A percentile compares a stretch with the other conserved stretches of the same genome.
These are phyloP conservation scores for Botrytis fabae DNA, from an alignment of 2,329 filamentous ascomycete species.

Conservation along the genomic window DNA sequence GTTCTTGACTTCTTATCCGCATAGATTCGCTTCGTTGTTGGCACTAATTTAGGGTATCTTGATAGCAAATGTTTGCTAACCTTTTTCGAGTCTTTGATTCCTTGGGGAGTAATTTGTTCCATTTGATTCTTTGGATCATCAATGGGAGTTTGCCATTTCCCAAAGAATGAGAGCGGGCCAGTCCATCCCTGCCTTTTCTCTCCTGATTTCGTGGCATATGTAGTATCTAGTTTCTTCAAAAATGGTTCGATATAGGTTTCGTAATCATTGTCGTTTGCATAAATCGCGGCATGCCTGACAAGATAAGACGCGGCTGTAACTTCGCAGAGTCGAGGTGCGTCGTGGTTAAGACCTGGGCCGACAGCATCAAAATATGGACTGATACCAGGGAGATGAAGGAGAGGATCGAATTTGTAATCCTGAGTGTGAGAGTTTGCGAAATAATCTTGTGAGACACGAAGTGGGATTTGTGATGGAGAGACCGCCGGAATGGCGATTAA, in stretches of 20 bases:
- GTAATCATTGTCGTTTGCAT: conserved; percentile 54
- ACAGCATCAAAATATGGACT: conserved; percentile 57
- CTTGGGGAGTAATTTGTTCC: conserved; percentile 38
- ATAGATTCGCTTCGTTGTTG: conserved; percentile 38
- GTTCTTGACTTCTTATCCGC: conserved; percentile 38
- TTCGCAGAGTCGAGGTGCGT: conserved; percentile 42
- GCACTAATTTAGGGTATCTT: conserved; percentile 36
- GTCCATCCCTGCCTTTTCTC: conserved; percentile 35
- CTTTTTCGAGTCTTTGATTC: conserved; percentile 36
- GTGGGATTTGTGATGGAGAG: conserved; percentile 20
- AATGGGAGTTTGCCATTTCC: conserved; percentile 38
- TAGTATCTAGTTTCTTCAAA: conserved; percentile 56
- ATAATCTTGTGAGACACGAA: conserved; percentile 22
- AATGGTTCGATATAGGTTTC: conserved; percentile 53
- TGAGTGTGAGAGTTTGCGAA: conserved; percentile 31
- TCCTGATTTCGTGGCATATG: conserved; percentile 22
- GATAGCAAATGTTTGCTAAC: conserved; percentile 37
- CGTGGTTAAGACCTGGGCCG: conserved; percentile 42
- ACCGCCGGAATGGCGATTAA: not conserved
- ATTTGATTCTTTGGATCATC: conserved; percentile 38
- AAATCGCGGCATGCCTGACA: conserved; percentile 52
- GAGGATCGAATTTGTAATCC: conserved; percentile 52
- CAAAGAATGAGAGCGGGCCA: conserved; percentile 35
- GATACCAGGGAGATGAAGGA: conserved; percentile 57
- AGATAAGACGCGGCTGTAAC: conserved; percentile 51